Evolutionary conservation across 139 green algal species (phyloP).

Genomic region (Closterium sp.): DNA sequence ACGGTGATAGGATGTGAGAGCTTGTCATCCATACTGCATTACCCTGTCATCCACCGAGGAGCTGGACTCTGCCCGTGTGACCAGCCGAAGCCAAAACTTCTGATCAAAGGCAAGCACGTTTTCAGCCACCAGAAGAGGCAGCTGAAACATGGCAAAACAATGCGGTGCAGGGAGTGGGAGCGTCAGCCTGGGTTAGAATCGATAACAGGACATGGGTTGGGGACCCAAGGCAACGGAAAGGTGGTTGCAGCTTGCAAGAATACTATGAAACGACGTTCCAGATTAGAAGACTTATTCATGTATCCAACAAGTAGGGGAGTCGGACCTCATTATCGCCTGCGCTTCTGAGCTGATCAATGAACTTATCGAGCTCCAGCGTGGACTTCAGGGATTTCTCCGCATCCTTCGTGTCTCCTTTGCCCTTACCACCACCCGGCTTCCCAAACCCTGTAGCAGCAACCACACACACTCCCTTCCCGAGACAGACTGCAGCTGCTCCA

Average conservation of each 20-base stretch:
- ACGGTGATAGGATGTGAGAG: background rate
- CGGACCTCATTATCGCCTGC: background rate
- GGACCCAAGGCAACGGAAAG: too few species aligned
- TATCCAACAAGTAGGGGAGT: background rate
- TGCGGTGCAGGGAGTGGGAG: background rate
- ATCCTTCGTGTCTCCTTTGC: background rate
- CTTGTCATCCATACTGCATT: background rate
- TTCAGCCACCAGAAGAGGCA: slow-evolving; percentile 31
- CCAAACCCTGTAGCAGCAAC: background rate
- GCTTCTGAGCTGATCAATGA: slow-evolving; percentile 21
- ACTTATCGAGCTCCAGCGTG: slow-evolving; percentile 31
- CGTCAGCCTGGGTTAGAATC: background rate
- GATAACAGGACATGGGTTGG: background rate
- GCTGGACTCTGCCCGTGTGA: slow-evolving; percentile 26
- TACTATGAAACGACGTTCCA: background rate
- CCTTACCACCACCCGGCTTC: background rate
- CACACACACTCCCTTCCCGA: background rate
- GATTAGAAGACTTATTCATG: background rate
- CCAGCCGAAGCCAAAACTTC: slow-evolving; percentile 45
- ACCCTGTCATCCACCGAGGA: slow-evolving; percentile 11
- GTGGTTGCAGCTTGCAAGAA: background rate
- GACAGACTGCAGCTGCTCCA: background rate
- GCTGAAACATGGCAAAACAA: slow-evolving; percentile 11
- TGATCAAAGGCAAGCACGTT: slow-evolving; percentile 47
- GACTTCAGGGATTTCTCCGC: slow-evolving; percentile 9